Conservation (phyloP, 176 grass and related monocot species). For the Oropetium thomaeum region DNA sequence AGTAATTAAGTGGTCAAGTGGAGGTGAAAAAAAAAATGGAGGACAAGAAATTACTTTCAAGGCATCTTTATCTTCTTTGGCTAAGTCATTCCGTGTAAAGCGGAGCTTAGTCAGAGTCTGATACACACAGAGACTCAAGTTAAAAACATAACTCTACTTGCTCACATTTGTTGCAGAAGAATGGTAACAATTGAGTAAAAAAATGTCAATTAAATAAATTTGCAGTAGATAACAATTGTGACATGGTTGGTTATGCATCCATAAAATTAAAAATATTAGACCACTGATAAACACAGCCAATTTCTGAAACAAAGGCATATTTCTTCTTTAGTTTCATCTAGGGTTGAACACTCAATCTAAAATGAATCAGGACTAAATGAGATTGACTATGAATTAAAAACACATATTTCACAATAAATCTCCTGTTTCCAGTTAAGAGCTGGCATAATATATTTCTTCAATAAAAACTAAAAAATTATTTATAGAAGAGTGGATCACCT, state of each 20-base stretch:
- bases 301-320: neutral
- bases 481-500: neutral
- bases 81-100: conserved; percentile 71
- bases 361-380: neutral
- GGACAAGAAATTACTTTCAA: conserved; percentile 62
- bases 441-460: neutral
- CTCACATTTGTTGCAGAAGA: neutral
- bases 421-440: neutral
- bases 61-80: conserved; percentile 55
- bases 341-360: neutral
- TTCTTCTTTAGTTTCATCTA: neutral
- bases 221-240: neutral
- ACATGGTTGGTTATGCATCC: neutral
- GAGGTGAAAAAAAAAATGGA: neutral
- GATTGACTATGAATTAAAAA: neutral
- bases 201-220: conserved; percentile 23
- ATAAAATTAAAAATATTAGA: conserved; percentile 7
- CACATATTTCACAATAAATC: neutral
- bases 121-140: conserved; percentile 14
- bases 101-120: conserved; percentile 96
- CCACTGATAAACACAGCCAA: neutral
- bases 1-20: neutral
- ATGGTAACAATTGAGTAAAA: neutral
- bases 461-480: neutral
- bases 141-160: conserved; percentile 7